Percentiles rank a stretch among this genome's conserved stretches.
Evolutionary conservation across 179 eudicot genomes (phyloP).

Genomic region (Actinidia chinensis): DNA sequence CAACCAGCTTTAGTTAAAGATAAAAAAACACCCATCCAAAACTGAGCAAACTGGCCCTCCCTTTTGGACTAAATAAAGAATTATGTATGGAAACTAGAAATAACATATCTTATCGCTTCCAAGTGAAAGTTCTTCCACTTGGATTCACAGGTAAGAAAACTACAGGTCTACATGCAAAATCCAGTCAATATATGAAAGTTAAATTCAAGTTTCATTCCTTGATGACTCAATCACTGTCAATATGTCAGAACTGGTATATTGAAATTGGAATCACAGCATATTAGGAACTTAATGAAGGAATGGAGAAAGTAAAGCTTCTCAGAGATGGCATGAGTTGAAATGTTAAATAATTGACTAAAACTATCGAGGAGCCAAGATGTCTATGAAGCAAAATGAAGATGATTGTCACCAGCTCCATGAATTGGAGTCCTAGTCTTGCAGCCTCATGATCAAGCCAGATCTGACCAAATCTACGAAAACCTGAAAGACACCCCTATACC

Average conservation of each 20-base stretch:
- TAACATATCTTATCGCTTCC: not conserved
- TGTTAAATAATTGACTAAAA: not conserved
- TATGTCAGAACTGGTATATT: not conserved
- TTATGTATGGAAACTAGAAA: not conserved
- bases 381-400: not conserved
- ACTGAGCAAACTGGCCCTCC: not conserved
- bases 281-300: not conserved
- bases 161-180: too few species aligned
- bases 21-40: not conserved
- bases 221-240: not conserved
- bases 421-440: constrained; percentile 88
- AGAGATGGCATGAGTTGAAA: not conserved
- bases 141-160: constrained; percentile 2
- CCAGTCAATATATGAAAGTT: not conserved
- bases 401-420: constrained; percentile 76
- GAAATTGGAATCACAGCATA: not conserved
- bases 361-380: not conserved
- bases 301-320: not conserved
- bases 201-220: not conserved
- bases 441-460: constrained; percentile 92
- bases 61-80: not conserved
- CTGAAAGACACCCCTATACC: constrained; percentile 72
- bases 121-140: not conserved
- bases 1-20: not conserved
- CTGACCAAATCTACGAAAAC: constrained; percentile 78